Percentiles rank a stretch among this genome's conserved stretches.
These are phyloP conservation scores for Tillandsia leiboldiana DNA, from an alignment of 176 grass and related monocot genomes.

Conservation along the genomic window DNA sequence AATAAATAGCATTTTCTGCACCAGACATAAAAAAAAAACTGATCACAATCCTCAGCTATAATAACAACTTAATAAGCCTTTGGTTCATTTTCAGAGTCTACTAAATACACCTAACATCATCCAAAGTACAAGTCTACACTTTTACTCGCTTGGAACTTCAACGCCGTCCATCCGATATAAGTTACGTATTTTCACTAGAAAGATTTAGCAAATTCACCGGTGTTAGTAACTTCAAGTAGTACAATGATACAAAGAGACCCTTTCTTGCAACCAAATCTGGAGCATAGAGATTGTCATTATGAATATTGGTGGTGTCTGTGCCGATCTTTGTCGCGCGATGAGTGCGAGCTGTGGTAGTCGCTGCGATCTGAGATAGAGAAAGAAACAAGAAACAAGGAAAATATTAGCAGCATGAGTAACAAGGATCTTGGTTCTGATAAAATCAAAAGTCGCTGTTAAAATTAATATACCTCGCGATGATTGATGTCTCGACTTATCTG, in stretches of 20 bases:
- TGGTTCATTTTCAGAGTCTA: no score
- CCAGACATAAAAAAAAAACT: no score
- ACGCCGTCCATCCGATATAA: no score
- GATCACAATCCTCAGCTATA: no score
- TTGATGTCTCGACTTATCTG: slow-evolving; percentile 54
- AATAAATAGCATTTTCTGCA: no score
- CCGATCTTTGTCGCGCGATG: slow-evolving; percentile 18
- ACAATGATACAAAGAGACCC: neutral
- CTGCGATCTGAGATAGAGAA: slow-evolving; percentile 14
- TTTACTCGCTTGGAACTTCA: no score
- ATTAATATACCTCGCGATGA: slow-evolving; percentile 51
- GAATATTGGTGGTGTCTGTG: slow-evolving; percentile 18
- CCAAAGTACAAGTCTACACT: no score
- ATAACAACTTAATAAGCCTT: no score
- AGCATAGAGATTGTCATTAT: neutral
- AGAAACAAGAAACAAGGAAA: slow-evolving; percentile 11
- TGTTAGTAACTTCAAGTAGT: neutral
- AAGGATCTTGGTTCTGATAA: neutral
- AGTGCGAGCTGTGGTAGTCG: slow-evolving; percentile 13
- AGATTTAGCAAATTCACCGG: no score
- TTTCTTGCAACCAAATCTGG: neutral
- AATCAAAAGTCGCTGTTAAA: neutral
- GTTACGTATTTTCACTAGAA: no score
- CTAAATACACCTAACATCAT: no score
- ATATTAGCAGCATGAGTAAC: neutral